Percentiles rank a stretch among this genome's conserved stretches.
Evolutionary conservation across 2,329 filamentous ascomycete species (phyloP).

Genomic region (Aspergillus cejpii): DNA sequence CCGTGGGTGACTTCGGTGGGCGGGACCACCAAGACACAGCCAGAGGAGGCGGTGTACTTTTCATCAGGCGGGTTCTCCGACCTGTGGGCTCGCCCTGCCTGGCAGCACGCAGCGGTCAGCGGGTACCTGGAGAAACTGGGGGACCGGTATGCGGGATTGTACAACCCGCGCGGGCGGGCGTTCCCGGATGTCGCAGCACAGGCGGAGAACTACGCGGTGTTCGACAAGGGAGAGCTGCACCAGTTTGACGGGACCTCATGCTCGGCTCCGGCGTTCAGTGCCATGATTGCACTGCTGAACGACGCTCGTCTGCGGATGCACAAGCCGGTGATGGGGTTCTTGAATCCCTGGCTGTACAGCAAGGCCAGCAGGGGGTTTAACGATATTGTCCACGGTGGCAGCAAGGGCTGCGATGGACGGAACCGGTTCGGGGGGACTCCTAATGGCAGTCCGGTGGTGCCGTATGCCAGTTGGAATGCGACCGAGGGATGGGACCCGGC

Average conservation of each 20-base stretch:
- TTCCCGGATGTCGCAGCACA: conserved; percentile 41
- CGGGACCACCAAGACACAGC: conserved; percentile 33
- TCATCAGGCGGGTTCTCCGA: conserved; percentile 41
- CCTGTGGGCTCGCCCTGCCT: conserved; percentile 32
- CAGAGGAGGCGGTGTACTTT: conserved; percentile 37
- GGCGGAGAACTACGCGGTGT: conserved; percentile 29
- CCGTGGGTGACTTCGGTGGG: conserved; percentile 40
- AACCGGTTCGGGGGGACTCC: conserved; percentile 38
- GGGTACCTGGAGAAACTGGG: conserved; percentile 29
- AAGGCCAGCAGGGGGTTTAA: conserved; percentile 39
- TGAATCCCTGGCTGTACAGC: conserved; percentile 56
- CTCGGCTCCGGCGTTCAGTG: conserved; percentile 53
- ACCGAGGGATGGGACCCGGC: conserved; percentile 48
- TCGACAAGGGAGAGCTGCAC: conserved; percentile 23
- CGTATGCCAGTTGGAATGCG: conserved; percentile 47
- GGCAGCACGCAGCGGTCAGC: conserved; percentile 32
- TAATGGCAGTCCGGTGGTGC: conserved; percentile 37
- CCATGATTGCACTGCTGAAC: conserved; percentile 56
- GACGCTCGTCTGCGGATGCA: conserved; percentile 51
- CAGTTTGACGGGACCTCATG: conserved; percentile 42
- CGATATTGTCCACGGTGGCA: conserved; percentile 45
- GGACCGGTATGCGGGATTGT: conserved; percentile 22
- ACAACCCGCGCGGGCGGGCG: conserved; percentile 33
- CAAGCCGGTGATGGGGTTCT: conserved; percentile 49
- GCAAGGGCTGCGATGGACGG: conserved; percentile 42